phyloP scores from a whole-genome alignment of 371 early-diverging fungal genomes.

The Mucor piriformis region DNA sequence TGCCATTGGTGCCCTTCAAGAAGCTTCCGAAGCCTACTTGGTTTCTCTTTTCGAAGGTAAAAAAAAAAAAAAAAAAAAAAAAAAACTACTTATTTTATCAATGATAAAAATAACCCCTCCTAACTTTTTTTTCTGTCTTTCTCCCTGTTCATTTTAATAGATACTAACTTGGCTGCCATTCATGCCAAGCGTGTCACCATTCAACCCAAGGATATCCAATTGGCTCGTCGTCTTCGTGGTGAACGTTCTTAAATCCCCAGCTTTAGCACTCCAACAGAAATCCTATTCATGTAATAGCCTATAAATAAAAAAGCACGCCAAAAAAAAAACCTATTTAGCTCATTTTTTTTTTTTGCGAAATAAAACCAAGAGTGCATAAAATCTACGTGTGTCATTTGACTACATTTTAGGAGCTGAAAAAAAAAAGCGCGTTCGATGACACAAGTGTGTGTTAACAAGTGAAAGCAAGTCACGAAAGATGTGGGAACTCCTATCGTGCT shows the following conservation, averaged over 20 bases:
- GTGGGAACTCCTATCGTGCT: no score
- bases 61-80: background rate
- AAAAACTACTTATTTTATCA: background rate
- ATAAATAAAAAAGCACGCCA: no score
- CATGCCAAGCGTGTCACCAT: constrained; percentile 97
- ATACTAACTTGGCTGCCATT: constrained; percentile 91
- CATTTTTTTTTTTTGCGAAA: no score
- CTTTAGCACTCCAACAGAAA: no score
- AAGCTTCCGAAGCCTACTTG: constrained; percentile 91
- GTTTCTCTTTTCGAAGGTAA: constrained; percentile 86
- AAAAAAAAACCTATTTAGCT: no score
- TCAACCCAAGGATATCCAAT: constrained; percentile 92
- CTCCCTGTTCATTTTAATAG: constrained; percentile 22
- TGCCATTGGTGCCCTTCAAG: constrained; percentile 95
- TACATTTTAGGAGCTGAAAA: no score
- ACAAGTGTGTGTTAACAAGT: no score
- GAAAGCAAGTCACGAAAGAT: no score
- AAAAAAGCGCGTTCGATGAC: no score
- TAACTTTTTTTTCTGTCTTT: background rate
- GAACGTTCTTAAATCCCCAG: constrained; percentile 51
- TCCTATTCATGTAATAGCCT: no score
- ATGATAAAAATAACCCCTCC: background rate
- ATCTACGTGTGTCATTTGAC: no score
- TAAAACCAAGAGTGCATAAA: no score
- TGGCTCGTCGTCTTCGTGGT: constrained; percentile 80